Conservation (phyloP, 805 yeast species). For the Pichia phayaonensis region DNA sequence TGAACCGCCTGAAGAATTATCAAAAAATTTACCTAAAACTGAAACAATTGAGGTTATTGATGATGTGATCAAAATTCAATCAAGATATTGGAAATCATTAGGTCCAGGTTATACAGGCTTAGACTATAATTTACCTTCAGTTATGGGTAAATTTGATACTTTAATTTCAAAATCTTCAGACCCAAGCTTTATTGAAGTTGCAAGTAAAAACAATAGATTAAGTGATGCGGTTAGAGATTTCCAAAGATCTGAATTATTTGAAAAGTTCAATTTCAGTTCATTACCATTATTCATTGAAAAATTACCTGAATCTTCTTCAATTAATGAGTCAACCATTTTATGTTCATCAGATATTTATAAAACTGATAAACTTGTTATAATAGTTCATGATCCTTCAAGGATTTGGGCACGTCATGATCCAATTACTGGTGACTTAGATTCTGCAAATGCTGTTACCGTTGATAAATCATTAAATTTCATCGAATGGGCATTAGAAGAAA, state of each 20-base stretch:
- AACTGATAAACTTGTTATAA: slow-evolving; percentile 54
- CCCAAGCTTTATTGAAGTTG: slow-evolving; percentile 29
- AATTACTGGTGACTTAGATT: slow-evolving; percentile 66
- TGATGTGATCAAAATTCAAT: slow-evolving; percentile 71
- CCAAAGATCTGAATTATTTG: slow-evolving; percentile 53
- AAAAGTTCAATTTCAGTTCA: slow-evolving; percentile 49
- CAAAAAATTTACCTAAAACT: slow-evolving; percentile 56
- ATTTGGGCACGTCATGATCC: slow-evolving; percentile 86
- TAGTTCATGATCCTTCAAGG: slow-evolving; percentile 88
- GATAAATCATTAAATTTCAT: slow-evolving; percentile 68
- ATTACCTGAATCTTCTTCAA: slow-evolving; percentile 38
- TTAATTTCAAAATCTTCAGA: slow-evolving; percentile 35
- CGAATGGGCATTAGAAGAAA: slow-evolving; percentile 50
- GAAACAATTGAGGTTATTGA: slow-evolving; percentile 77
- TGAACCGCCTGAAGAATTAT: slow-evolving; percentile 84
- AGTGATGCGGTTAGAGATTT: slow-evolving; percentile 70
- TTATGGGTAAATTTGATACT: slow-evolving; percentile 27
- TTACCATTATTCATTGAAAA: slow-evolving; percentile 49
- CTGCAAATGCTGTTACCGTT: slow-evolving; percentile 62
- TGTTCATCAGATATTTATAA: slow-evolving; percentile 66
- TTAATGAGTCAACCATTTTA: slow-evolving; percentile 52
- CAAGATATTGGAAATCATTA: slow-evolving; percentile 82
- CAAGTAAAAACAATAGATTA: slow-evolving; percentile 41
- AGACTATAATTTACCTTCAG: slow-evolving; percentile 24
- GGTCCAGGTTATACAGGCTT: slow-evolving; percentile 50